Evolutionary conservation across 139 green algal species (phyloP), one percentile per base, ranked within the genome.

Genomic region (Tetradesmus obliquus): DNA sequence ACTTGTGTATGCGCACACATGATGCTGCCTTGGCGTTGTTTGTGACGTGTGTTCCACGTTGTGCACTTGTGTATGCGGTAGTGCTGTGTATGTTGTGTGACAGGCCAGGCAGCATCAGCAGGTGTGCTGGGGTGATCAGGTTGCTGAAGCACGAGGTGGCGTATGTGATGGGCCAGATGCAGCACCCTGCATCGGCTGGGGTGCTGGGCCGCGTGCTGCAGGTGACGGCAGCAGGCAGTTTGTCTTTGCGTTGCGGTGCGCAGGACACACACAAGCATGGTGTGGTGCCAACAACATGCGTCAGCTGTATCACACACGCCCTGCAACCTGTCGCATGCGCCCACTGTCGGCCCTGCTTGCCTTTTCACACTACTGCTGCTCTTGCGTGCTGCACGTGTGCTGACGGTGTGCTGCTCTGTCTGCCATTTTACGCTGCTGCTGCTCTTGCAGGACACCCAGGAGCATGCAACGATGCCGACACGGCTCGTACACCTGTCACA

Each of bases 141-240:
- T 45, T 99, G 91, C 95, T 99, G 17, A 99, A 99, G 94, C 97
- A 99, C 90, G 97, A 99, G 94, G 95, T 94, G 58, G 98, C 98
- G 1, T 99, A 99, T 86, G 98, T 99, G 86, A 95, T 99, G 85
- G 98, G 98, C 0, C 98, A 99, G 95, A 98, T 99, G 97, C 97
- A 98, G 91, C 95, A 98, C 92, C 89, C 91, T 1, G 7, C 86
- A 5, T 94, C 96, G 5, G 93, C 96, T 12, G 79, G 89, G 12
- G 82, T 91, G 54, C 94, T 99, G 55, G 88, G 89, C 62, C 32
- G 82, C 0, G 93, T 96, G 87, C 90, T 95, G 79, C 87, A 95
- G 92, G 92, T 94, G 69, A 5, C 0, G 8, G 8, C 57, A 66
- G 57, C 57, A 9, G 57, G 32, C 32, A 45, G 32, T 45, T 45